These are phyloP conservation scores for Eutrema heterophyllum DNA, from an alignment of 345 rosid species.

Conservation along the genomic window DNA sequence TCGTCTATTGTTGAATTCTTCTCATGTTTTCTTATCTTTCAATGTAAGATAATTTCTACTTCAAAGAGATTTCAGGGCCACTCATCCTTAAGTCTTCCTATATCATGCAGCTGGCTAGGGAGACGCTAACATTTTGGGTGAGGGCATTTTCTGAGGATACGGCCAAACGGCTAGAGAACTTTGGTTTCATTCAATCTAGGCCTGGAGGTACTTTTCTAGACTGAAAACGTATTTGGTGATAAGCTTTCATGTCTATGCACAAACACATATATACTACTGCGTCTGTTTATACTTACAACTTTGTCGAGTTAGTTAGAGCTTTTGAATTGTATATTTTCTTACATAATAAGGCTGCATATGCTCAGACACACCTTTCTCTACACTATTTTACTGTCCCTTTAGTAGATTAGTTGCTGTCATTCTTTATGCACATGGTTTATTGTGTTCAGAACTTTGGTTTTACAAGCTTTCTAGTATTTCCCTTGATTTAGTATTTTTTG, in stretches of 20 bases:
- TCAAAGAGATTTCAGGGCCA: neutral
- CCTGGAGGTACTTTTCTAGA: conserved; percentile 77
- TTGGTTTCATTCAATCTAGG: conserved; percentile 93
- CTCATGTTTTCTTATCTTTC: neutral
- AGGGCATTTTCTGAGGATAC: conserved; percentile 99
- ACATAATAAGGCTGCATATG: neutral
- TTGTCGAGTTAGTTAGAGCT: conserved; percentile 8
- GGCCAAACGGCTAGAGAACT: conserved; percentile 94
- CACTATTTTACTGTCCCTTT: neutral
- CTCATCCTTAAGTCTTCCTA: neutral
- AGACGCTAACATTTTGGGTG: conserved; percentile 94
- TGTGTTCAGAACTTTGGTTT: neutral
- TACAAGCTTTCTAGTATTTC: neutral
- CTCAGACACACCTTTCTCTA: neutral
- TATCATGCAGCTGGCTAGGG: conserved; percentile 79
- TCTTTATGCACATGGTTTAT: neutral
- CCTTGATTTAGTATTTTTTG: neutral
- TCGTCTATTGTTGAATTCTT: conserved; percentile 4
- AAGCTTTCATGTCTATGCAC: conserved; percentile 5
- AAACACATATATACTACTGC: neutral
- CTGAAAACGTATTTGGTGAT: conserved; percentile 3
- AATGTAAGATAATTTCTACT: neutral
- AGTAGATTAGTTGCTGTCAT: neutral
- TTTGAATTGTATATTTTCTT: neutral
- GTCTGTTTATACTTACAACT: neutral